Evolutionary conservation across 2,329 filamentous ascomycete species (phyloP).

Genomic region (Penicillium sp.): DNA sequence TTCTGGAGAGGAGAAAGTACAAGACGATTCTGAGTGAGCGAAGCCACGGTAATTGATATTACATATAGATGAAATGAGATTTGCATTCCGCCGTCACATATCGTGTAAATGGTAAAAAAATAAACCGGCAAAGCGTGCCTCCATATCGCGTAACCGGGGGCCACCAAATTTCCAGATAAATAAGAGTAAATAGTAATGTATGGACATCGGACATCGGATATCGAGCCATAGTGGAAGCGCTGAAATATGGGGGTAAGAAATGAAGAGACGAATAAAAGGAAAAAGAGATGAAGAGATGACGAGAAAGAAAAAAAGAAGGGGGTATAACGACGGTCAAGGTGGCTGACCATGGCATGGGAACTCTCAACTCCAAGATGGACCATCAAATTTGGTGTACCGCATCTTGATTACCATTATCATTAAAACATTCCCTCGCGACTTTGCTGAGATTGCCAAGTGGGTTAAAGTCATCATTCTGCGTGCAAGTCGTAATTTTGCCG

Average conservation of each 20-base stretch:
- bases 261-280: constrained; percentile 4
- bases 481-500: constrained; percentile 25
- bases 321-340: constrained; percentile 13
- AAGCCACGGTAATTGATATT: constrained; percentile 2
- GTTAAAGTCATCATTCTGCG: constrained; percentile 25
- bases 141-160: neutral
- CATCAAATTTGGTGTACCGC: constrained; percentile 8
- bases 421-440: constrained; percentile 23
- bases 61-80: constrained; percentile 4
- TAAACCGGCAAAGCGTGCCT: neutral
- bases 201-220: constrained; percentile 8
- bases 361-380: constrained; percentile 9
- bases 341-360: constrained; percentile 7
- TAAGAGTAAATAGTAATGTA: neutral
- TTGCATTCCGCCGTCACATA: neutral
- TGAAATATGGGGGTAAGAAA: neutral
- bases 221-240: constrained; percentile 5
- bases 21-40: constrained; percentile 35
- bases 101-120: constrained; percentile 1
- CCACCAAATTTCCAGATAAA: constrained; percentile 1
- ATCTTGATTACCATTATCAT: constrained; percentile 31
- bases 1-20: constrained; percentile 53
- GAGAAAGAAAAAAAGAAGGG: constrained; percentile 9
- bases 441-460: constrained; percentile 16
- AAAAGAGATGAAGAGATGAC: constrained; percentile 1